These are phyloP conservation scores for Zymoseptoria passerinii DNA, from an alignment of 2,329 filamentous ascomycete genomes.

Conservation along the genomic window DNA sequence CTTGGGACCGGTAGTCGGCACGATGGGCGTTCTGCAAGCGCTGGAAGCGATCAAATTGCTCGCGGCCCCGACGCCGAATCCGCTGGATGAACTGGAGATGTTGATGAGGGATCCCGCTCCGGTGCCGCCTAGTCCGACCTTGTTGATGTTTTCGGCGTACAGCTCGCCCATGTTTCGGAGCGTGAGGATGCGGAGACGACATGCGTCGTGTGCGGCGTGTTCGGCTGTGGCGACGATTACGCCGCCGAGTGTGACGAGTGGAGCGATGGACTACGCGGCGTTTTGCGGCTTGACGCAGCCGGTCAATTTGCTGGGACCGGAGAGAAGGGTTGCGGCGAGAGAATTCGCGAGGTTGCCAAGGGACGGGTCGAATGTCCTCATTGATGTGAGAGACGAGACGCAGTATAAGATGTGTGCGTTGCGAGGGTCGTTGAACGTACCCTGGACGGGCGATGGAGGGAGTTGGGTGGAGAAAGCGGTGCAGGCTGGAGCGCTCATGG, in stretches of 20 bases:
- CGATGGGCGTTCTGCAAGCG: conserved; percentile 88
- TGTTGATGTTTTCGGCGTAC: conserved; percentile 50
- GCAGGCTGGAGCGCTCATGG: conserved; percentile 11
- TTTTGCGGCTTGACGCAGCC: conserved; percentile 65
- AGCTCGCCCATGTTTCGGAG: conserved; percentile 56
- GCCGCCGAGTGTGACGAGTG: conserved; percentile 51
- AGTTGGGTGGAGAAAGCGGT: conserved; percentile 24
- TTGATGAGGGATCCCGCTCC: conserved; percentile 10
- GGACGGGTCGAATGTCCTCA: conserved; percentile 46
- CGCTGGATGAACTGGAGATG: conserved; percentile 6
- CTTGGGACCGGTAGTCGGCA: conserved; percentile 81
- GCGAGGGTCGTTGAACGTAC: conserved; percentile 66
- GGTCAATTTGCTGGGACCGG: conserved; percentile 54
- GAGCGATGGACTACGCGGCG: conserved; percentile 70
- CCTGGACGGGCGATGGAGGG: conserved; percentile 49
- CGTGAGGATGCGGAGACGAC: conserved; percentile 62
- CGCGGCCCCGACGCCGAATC: conserved; percentile 36
- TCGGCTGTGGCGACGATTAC: conserved; percentile 56
- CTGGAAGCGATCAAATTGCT: conserved; percentile 76
- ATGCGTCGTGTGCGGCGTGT: conserved; percentile 69
- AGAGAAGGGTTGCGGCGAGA: conserved; percentile 60
- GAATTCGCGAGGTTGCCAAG: conserved; percentile 45
- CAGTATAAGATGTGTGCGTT: conserved; percentile 77
- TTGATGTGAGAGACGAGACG: conserved; percentile 79
- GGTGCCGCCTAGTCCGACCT: conserved; percentile 27